These are phyloP conservation scores for Arabidopsis hybrid DNA, from an alignment of 441 rosid genomes.

Conservation along the genomic window DNA sequence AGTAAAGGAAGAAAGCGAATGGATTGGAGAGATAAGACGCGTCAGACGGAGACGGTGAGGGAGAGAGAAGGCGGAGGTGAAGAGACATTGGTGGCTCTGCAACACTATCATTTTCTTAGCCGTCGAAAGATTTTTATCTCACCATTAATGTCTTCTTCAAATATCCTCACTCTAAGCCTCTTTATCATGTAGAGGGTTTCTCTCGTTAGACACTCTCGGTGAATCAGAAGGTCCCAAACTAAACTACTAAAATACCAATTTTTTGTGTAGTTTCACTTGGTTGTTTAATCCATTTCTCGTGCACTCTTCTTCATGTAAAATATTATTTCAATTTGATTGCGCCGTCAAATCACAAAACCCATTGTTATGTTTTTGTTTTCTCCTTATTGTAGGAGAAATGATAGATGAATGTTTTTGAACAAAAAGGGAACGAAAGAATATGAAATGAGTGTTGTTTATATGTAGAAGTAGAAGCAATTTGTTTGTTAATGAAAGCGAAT, in stretches of 20 bases:
- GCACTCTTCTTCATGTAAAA: not conserved
- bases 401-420: conserved; percentile 6
- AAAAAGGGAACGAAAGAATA: conserved; percentile 27
- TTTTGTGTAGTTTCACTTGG: not conserved
- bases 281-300: not conserved
- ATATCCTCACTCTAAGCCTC: conserved; percentile 36
- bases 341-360: conserved; percentile 5
- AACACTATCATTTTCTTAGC: conserved; percentile 51
- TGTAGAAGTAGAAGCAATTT: conserved; percentile 7
- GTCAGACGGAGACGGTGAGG: conserved; percentile 30
- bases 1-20: conserved; percentile 42
- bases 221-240: not conserved
- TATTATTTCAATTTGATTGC: not conserved
- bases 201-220: not conserved
- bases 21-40: conserved; percentile 19
- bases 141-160: conserved; percentile 29
- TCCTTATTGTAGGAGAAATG: conserved; percentile 8
- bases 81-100: conserved; percentile 55
- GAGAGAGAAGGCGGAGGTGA: conserved; percentile 38
- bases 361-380: not conserved
- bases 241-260: not conserved
- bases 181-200: not conserved
- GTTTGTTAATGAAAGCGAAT: conserved; percentile 19
- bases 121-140: conserved; percentile 28
- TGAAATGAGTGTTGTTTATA: conserved; percentile 29